Evolutionary conservation across 306 rosid genomes (phyloP).

Genomic region (Pterocarpus santalinus): DNA sequence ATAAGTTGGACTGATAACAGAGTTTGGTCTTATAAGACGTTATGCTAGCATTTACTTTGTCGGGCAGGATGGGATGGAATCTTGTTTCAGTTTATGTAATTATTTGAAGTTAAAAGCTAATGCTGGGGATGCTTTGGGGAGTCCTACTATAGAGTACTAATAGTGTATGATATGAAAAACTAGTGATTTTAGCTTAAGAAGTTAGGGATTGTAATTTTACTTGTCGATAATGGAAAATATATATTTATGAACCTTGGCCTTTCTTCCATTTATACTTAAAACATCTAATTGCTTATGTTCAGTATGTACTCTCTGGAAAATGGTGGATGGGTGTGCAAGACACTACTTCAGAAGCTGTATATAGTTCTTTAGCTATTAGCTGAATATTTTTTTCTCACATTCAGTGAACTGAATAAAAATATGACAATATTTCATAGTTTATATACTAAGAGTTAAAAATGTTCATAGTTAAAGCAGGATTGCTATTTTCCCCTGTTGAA

Average conservation of each 20-base stretch:
- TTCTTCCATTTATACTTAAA: neutral
- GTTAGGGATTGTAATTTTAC: no score
- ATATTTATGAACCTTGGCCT: neutral
- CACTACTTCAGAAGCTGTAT: neutral
- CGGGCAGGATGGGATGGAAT: neutral
- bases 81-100: neutral
- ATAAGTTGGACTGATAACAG: neutral
- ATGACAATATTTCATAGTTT: slow-evolving; percentile 27
- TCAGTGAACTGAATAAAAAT: slow-evolving; percentile 23
- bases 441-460: neutral
- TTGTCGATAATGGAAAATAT: no score
- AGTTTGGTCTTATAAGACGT: neutral
- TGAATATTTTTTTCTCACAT: slow-evolving; percentile 26
- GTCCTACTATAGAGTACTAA: no score
- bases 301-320: slow-evolving; percentile 19
- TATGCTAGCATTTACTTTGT: neutral
- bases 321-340: slow-evolving; percentile 10
- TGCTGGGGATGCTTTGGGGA: no score
- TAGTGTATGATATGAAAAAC: no score
- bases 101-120: no score
- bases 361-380: slow-evolving; percentile 21
- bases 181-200: no score
- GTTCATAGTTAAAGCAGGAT: slow-evolving; percentile 24
- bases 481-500: slow-evolving; percentile 25
- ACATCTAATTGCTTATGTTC: neutral